phyloP scores from a whole-genome alignment of 345 rosid genomes.

The Salix koriyanagi region DNA sequence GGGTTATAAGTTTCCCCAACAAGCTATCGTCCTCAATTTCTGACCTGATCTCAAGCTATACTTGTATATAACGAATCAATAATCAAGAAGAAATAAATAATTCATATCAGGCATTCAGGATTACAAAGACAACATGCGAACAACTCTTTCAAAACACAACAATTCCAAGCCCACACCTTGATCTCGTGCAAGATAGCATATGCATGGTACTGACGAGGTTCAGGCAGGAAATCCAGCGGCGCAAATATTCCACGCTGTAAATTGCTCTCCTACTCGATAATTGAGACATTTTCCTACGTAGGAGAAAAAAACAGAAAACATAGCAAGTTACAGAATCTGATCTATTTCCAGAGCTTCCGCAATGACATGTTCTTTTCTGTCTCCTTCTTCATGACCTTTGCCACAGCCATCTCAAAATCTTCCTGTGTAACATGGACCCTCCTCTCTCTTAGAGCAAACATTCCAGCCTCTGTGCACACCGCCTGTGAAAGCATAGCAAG shows the following conservation, averaged over 20 bases:
- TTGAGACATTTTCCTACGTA: background rate
- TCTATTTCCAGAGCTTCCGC: constrained; percentile 96
- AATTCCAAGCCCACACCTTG: background rate
- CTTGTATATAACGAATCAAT: no score
- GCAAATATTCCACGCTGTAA: background rate
- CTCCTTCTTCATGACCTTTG: constrained; percentile 99
- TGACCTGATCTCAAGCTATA: background rate
- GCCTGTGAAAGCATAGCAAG: constrained; percentile 48
- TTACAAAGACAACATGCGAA: background rate
- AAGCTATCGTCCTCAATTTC: background rate
- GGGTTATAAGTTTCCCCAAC: background rate
- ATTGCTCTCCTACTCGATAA: background rate
- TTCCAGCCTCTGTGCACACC: constrained; percentile 98
- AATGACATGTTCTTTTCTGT: constrained; percentile 98
- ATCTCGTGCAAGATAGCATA: background rate
- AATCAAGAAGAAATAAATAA: no score
- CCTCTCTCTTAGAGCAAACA: constrained; percentile 98
- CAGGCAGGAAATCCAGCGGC: background rate
- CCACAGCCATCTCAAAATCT: constrained; percentile 99
- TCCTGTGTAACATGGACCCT: constrained; percentile 98
- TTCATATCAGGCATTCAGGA: background rate
- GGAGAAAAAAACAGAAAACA: background rate
- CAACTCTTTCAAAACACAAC: background rate
- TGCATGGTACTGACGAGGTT: background rate
- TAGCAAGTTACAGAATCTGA: background rate